Evolutionary conservation across 129 eudicot genomes (phyloP).

Genomic region (Arctium lappa): DNA sequence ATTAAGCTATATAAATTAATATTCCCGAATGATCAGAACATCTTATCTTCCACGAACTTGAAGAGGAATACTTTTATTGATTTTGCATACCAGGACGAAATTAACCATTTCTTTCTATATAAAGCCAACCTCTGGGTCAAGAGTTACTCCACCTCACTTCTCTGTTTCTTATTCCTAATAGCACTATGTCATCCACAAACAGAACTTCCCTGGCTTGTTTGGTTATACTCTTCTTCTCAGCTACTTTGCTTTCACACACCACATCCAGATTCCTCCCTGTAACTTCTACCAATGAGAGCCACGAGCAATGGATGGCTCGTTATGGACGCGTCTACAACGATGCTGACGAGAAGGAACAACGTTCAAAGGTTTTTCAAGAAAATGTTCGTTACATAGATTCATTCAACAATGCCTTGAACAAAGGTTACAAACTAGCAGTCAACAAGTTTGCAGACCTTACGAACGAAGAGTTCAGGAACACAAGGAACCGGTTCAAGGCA

Average conservation of each 20-base stretch:
- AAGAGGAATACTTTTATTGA: neutral
- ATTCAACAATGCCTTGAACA: neutral
- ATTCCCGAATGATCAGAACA: neutral
- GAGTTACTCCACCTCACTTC: neutral
- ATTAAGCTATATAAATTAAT: neutral
- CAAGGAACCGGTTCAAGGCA: slow-evolving; percentile 13
- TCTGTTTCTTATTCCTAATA: neutral
- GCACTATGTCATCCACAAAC: neutral
- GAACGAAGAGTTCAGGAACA: slow-evolving; percentile 18
- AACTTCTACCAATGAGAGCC: slow-evolving; percentile 6
- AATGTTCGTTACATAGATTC: slow-evolving; percentile 7
- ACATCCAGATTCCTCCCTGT: slow-evolving; percentile 17
- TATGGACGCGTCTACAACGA: slow-evolving; percentile 26
- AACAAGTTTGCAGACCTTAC: slow-evolving; percentile 24
- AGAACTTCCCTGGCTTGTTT: neutral
- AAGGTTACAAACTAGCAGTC: slow-evolving; percentile 3
- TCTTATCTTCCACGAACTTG: neutral
- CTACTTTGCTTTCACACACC: slow-evolving; percentile 4
- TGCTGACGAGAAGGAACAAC: slow-evolving; percentile 4
- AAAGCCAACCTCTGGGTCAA: neutral
- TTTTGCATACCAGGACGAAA: neutral
- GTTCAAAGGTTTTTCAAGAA: slow-evolving; percentile 6
- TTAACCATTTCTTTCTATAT: neutral
- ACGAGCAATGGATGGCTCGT: slow-evolving; percentile 34
- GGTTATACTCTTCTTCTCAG: neutral